Conservation (phyloP, 2,329 filamentous ascomycete genomes). For the Pyrenophora graminea region DNA sequence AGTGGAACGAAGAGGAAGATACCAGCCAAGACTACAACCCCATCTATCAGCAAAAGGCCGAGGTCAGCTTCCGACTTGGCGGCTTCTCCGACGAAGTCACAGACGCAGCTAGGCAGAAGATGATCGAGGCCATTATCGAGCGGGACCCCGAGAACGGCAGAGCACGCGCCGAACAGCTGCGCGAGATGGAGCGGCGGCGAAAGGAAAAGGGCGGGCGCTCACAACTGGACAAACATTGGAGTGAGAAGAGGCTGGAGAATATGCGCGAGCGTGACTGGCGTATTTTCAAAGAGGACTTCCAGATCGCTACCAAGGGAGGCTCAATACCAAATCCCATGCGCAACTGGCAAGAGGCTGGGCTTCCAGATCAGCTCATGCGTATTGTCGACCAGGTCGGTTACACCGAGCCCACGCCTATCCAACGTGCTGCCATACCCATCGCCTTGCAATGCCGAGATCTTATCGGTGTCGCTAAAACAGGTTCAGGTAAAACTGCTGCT, state of each 20-base stretch:
- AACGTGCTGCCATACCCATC: conserved; percentile 93
- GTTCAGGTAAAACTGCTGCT: conserved; percentile 96
- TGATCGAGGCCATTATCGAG: conserved; percentile 71
- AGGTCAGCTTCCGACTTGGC: conserved; percentile 70
- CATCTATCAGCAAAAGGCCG: conserved; percentile 70
- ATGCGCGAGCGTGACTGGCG: conserved; percentile 99
- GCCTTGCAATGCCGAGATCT: conserved; percentile 89
- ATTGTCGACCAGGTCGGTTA: conserved; percentile 88
- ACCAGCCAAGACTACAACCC: conserved; percentile 84
- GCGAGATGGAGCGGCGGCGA: conserved; percentile 81
- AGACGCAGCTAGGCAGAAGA: conserved; percentile 58
- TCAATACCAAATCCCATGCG: conserved; percentile 95
- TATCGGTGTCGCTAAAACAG: conserved; percentile 97
- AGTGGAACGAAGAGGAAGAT: conserved; percentile 95
- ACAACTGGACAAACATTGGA: conserved; percentile 90
- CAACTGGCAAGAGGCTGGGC: conserved; percentile 81
- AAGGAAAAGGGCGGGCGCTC: conserved; percentile 73
- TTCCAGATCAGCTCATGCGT: conserved; percentile 77
- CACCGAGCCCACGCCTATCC: conserved; percentile 86
- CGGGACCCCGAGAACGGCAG: conserved; percentile 76
- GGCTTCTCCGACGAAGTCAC: conserved; percentile 66
- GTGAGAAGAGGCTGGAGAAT: conserved; percentile 85
- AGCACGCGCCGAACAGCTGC: conserved; percentile 74
- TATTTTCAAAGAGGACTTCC: conserved; percentile 99
- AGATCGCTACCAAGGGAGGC: conserved; percentile 92